phyloP scores from a whole-genome alignment of 345 rosid species.

The Bruguiera sexangula region DNA sequence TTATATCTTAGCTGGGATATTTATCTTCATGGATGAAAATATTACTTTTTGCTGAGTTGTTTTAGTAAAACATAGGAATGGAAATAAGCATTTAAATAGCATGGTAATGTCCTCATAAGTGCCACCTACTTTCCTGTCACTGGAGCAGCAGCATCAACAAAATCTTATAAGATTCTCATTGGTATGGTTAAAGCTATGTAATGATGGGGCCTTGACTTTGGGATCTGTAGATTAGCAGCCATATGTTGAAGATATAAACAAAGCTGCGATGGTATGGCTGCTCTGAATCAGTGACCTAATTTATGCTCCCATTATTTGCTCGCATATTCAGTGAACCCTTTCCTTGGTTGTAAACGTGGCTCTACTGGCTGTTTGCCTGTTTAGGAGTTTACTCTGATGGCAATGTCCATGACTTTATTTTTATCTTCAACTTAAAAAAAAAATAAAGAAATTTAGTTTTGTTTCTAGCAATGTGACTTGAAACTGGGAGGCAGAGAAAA shows the following conservation, averaged over 20 bases:
- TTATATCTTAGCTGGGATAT: constrained; percentile 2
- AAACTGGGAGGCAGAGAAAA: constrained; percentile 1
- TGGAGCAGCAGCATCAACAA: too few species aligned
- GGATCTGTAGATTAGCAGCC: too few species aligned
- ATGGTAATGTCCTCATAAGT: too few species aligned
- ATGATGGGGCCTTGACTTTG: too few species aligned
- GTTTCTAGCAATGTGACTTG: constrained; percentile 1
- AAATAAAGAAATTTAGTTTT: not conserved
- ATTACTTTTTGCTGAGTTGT: not conserved
- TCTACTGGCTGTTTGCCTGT: constrained; percentile 6
- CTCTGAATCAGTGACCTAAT: not conserved
- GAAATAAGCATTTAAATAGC: too few species aligned
- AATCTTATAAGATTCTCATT: too few species aligned
- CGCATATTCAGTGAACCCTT: too few species aligned
- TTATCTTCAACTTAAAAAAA: not conserved
- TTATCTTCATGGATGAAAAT: not conserved
- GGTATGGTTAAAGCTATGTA: too few species aligned
- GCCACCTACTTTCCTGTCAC: too few species aligned
- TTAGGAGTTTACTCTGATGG: constrained; percentile 11
- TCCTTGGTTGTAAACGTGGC: not conserved
- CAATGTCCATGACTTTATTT: not conserved
- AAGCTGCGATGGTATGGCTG: not conserved
- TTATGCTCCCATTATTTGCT: not conserved
- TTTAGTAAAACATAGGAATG: not conserved
- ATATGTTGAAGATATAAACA: not conserved